Evolutionary conservation across 345 rosid genomes (phyloP).

Genomic region (Lumnitzera littorea): DNA sequence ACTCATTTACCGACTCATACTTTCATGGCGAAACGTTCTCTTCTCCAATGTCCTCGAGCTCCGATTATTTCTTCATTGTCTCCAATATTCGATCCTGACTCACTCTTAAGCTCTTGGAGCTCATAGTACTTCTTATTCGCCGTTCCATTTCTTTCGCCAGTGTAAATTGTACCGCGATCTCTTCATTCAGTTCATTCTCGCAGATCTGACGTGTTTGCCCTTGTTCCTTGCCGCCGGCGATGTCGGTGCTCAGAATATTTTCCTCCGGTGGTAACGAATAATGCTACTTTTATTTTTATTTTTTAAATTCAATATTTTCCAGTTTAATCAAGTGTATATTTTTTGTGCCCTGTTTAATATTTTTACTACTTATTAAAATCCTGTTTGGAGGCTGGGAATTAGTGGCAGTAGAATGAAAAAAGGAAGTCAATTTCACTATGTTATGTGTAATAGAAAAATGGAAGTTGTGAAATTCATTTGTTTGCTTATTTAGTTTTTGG

Average conservation of each 20-base stretch:
- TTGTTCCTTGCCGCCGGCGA: conserved; percentile 38
- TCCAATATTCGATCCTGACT: conserved; percentile 33
- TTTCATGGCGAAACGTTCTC: conserved; percentile 35
- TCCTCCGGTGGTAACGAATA: conserved; percentile 26
- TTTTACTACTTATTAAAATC: too few species aligned
- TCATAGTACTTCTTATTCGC: conserved; percentile 21
- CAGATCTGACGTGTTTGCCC: conserved; percentile 39
- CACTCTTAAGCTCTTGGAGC: conserved; percentile 14
- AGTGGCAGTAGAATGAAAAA: too few species aligned
- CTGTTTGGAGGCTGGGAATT: too few species aligned
- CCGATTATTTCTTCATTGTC: conserved; percentile 14
- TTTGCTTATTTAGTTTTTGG: too few species aligned
- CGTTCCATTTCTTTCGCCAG: neutral
- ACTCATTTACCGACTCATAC: conserved; percentile 11
- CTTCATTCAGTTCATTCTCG: conserved; percentile 21
- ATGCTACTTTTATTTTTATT: too few species aligned
- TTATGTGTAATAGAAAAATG: too few species aligned
- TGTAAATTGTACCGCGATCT: conserved; percentile 27
- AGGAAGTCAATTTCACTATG: too few species aligned
- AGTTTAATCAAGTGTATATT: too few species aligned
- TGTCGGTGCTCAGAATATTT: conserved; percentile 43
- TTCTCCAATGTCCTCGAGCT: conserved; percentile 28
- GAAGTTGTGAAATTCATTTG: too few species aligned
- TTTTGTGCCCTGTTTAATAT: too few species aligned
- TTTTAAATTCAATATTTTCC: too few species aligned